Conservation (phyloP, 225 moss, liverwort and hornwort genomes). For the Thuidium tamariscinum region DNA sequence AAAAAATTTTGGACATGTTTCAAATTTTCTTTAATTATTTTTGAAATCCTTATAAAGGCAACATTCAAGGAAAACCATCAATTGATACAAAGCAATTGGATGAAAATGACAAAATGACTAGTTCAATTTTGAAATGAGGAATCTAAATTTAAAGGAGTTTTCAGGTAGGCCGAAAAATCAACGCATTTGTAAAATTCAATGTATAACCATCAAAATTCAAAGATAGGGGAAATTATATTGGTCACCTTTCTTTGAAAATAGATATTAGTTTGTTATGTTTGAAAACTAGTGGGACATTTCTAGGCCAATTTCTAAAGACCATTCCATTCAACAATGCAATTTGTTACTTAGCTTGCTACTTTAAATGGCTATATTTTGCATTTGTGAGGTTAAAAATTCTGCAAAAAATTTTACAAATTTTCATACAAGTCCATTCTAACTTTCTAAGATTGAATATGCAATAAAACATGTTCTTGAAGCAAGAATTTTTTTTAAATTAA, state of each 20-base stretch:
- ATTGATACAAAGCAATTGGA: accelerated
- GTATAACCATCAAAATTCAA: not conserved
- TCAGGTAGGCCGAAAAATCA: too few relatives aligned
- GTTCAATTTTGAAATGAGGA: not conserved
- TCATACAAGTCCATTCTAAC: not conserved
- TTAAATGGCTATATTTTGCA: not conserved
- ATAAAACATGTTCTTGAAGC: accelerated
- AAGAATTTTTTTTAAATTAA: too few relatives aligned
- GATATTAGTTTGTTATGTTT: accelerated
- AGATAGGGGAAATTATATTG: not conserved
- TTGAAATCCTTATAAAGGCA: too few relatives aligned
- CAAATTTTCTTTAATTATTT: too few relatives aligned
- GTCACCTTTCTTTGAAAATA: accelerated
- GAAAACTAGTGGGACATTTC: accelerated
- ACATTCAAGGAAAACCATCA: accelerated
- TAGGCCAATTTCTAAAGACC: not conserved
- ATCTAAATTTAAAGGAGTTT: not conserved
- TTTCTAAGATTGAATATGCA: not conserved
- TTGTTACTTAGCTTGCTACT: not conserved
- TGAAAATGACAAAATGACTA: not conserved
- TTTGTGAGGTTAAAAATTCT: not conserved
- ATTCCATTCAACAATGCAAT: not conserved
- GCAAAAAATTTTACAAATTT: not conserved
- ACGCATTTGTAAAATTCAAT: accelerated
- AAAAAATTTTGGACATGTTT: too few relatives aligned